phyloP scores from a whole-genome alignment of 108 stramenopile species.

The Parmales sp. region DNA sequence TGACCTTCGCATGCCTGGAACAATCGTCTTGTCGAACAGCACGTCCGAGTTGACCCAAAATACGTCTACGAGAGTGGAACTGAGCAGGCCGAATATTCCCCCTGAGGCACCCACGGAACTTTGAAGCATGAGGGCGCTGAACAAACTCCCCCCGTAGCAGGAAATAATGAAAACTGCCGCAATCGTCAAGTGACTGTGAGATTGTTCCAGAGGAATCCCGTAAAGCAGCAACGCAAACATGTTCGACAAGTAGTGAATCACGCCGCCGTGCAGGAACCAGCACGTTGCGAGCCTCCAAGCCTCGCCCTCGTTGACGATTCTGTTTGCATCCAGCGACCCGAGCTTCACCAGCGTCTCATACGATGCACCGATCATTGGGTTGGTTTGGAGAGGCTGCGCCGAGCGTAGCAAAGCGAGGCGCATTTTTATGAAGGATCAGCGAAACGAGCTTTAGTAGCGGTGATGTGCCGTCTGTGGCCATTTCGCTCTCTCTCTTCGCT shows the following conservation, averaged over 20 bases:
- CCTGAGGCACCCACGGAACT: not conserved
- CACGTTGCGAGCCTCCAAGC: not conserved
- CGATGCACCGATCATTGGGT: constrained; percentile 2
- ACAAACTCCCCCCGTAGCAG: not conserved
- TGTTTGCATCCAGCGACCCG: not conserved
- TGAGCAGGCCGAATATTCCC: constrained; percentile 8
- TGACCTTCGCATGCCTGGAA: not conserved
- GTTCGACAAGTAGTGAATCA: constrained; percentile 1
- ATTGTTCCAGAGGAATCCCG: not conserved
- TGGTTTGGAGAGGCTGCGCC: not conserved
- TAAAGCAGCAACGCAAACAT: not conserved
- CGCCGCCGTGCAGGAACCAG: not conserved
- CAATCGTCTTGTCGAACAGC: not conserved
- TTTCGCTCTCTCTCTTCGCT: too few relatives aligned
- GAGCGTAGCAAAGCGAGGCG: too few relatives aligned
- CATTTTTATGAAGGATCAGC: too few relatives aligned
- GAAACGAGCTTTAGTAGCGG: too few relatives aligned
- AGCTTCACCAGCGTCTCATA: not conserved
- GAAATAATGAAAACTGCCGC: not conserved
- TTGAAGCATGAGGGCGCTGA: not conserved
- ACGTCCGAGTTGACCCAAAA: not conserved
- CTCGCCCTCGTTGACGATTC: not conserved
- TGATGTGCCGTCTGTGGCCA: too few relatives aligned
- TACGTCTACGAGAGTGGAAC: not conserved
- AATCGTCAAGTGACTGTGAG: not conserved